phyloP scores from a whole-genome alignment of 2,329 filamentous ascomycete species.

The Xylariaceae sp. region DNA sequence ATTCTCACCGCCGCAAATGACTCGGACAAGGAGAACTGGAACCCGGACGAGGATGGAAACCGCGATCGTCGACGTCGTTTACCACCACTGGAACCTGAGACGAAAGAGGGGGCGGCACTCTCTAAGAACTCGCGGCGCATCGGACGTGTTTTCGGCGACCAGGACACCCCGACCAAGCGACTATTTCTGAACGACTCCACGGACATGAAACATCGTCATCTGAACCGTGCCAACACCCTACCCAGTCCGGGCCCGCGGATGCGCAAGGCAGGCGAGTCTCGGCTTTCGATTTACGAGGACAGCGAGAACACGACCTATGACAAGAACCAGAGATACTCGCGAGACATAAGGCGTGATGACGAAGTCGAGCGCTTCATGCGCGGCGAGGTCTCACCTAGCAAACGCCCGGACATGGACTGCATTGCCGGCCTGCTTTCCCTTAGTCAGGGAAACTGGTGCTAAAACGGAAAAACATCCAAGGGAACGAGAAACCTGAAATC shows the following conservation, averaged over 20 bases:
- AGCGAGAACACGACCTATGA: slow-evolving; percentile 26
- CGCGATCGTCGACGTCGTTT: slow-evolving; percentile 17
- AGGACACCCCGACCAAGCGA: slow-evolving; percentile 31
- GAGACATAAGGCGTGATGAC: slow-evolving; percentile 33
- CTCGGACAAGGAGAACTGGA: slow-evolving; percentile 95
- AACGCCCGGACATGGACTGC: slow-evolving; percentile 78
- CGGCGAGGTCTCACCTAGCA: slow-evolving; percentile 59
- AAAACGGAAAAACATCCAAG: slow-evolving; percentile 25
- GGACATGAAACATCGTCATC: slow-evolving; percentile 22
- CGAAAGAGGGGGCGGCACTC: slow-evolving; percentile 9
- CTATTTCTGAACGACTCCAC: slow-evolving; percentile 25
- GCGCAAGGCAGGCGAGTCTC: slow-evolving; percentile 20
- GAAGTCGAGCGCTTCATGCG: slow-evolving; percentile 73
- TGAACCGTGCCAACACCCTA: slow-evolving; percentile 40
- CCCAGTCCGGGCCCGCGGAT: slow-evolving; percentile 32
- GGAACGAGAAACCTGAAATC: not conserved
- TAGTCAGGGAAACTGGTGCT: slow-evolving; percentile 87
- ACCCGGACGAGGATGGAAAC: slow-evolving; percentile 47
- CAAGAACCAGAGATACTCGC: not conserved
- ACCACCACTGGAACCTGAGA: slow-evolving; percentile 2
- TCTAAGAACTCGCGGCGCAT: slow-evolving; percentile 37
- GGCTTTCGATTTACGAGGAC: slow-evolving; percentile 51
- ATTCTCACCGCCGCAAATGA: slow-evolving; percentile 52
- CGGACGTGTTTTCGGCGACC: slow-evolving; percentile 39
- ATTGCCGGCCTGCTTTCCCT: slow-evolving; percentile 83